A percentile compares a stretch with the other conserved stretches of the same genome.
Evolutionary conservation across 108 stramenopile species (phyloP).

Genomic region (Cyclotella baltica): DNA sequence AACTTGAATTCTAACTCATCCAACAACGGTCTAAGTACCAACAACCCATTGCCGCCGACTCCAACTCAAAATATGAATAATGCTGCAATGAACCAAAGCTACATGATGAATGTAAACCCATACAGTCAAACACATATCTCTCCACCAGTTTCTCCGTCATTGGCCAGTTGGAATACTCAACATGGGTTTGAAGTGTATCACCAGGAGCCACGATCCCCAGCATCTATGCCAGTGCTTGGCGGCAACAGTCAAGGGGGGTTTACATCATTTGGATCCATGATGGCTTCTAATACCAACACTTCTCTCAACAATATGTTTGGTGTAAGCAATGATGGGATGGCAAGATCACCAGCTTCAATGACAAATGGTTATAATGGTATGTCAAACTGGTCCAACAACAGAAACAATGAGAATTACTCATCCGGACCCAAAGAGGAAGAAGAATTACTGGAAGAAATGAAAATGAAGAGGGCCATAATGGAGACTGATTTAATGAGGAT

Average conservation of each 20-base stretch:
- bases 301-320: too few relatives aligned
- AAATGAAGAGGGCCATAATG: slow-evolving; percentile 1
- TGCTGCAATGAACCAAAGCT: neutral
- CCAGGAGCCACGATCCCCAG: too few relatives aligned
- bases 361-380: neutral
- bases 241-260: too few relatives aligned
- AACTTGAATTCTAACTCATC: neutral
- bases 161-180: too few relatives aligned
- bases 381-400: neutral
- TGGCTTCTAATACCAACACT: too few relatives aligned
- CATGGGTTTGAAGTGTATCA: too few relatives aligned
- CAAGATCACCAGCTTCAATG: too few relatives aligned
- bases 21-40: neutral
- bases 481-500: slow-evolving; percentile 1
- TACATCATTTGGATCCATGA: too few relatives aligned
- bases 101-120: neutral
- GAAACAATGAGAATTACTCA: neutral
- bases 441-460: neutral
- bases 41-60: neutral
- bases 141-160: too few relatives aligned
- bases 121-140: too few relatives aligned
- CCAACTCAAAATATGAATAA: neutral
- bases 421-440: neutral
- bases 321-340: too few relatives aligned
- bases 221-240: too few relatives aligned